These are phyloP conservation scores for Ogataea philodendri DNA, from an alignment of 805 yeast species.

Conservation along the genomic window DNA sequence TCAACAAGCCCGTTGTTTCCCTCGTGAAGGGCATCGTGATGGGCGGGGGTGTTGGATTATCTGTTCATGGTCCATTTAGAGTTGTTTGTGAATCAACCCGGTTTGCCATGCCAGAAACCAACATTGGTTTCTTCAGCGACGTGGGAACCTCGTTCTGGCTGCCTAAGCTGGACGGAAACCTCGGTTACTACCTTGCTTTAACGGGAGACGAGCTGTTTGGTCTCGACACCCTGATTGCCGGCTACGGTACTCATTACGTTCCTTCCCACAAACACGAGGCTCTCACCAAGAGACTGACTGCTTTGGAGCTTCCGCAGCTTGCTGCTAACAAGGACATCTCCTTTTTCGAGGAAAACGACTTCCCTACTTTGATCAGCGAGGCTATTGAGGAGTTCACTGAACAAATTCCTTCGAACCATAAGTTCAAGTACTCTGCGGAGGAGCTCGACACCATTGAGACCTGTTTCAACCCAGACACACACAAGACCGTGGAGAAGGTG, in stretches of 20 bases:
- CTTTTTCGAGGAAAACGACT: slow-evolving; percentile 27
- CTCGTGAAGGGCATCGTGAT: slow-evolving; percentile 89
- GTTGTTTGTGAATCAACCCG: slow-evolving; percentile 88
- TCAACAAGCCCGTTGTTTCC: slow-evolving; percentile 81
- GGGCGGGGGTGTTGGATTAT: slow-evolving; percentile 97
- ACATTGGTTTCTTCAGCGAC: slow-evolving; percentile 94
- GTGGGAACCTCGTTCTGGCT: slow-evolving; percentile 92
- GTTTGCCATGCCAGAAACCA: slow-evolving; percentile 97
- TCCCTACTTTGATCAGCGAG: slow-evolving; percentile 58
- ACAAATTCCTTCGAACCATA: slow-evolving; percentile 60
- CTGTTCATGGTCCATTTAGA: slow-evolving; percentile 89
- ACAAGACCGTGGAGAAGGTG: slow-evolving; percentile 51
- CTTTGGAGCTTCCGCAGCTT: slow-evolving; percentile 41
- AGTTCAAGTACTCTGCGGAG: slow-evolving; percentile 53
- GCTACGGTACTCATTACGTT: slow-evolving; percentile 89
- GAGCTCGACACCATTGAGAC: slow-evolving; percentile 64
- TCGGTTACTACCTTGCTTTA: slow-evolving; percentile 82
- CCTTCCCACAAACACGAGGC: slow-evolving; percentile 61
- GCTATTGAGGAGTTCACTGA: slow-evolving; percentile 79
- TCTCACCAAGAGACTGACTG: slow-evolving; percentile 63
- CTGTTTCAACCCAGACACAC: slow-evolving; percentile 52
- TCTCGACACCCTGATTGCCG: slow-evolving; percentile 74
- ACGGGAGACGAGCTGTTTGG: slow-evolving; percentile 82
- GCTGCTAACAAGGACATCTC: slow-evolving; percentile 16
- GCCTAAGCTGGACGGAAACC: slow-evolving; percentile 74